Evolutionary conservation across 2,329 filamentous ascomycete species (phyloP).

Genomic region (Microdochium bolleyi): DNA sequence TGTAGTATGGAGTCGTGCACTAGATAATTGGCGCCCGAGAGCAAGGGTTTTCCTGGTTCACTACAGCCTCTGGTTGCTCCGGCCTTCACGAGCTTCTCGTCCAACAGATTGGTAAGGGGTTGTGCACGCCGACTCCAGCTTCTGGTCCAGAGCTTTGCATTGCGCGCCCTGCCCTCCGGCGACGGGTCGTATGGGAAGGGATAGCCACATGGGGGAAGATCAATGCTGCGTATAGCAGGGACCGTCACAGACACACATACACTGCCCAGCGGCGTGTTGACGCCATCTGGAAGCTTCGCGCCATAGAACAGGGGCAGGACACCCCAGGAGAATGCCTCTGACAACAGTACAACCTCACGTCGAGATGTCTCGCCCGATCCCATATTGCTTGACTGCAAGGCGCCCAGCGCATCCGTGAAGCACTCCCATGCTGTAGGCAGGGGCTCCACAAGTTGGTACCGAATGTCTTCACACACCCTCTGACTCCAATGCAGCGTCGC

Average conservation of each 20-base stretch:
- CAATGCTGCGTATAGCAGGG: conserved; percentile 23
- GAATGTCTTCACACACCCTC: conserved; percentile 22
- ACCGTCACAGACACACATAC: conserved; percentile 27
- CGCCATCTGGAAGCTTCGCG: conserved; percentile 13
- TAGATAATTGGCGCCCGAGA: conserved; percentile 25
- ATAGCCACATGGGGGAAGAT: conserved; percentile 24
- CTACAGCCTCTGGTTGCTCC: conserved; percentile 13
- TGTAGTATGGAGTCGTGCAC: conserved; percentile 25
- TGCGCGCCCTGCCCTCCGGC: conserved; percentile 12
- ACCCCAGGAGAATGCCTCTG: conserved; percentile 26
- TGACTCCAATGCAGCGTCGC: conserved; percentile 14
- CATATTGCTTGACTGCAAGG: conserved; percentile 11
- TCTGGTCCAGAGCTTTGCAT: conserved; percentile 17
- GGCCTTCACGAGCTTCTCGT: conserved; percentile 16
- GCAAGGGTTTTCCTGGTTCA: conserved; percentile 10
- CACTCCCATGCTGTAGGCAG: conserved; percentile 24
- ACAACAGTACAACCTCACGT: conserved; percentile 16
- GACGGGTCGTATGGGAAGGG: conserved; percentile 20
- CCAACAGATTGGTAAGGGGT: conserved; percentile 16
- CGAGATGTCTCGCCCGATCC: conserved; percentile 18
- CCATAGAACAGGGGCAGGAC: conserved; percentile 23
- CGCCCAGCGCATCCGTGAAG: conserved; percentile 16
- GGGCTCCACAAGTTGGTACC: conserved; percentile 20
- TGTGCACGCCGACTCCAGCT: conserved; percentile 15
- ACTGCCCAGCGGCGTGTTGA: conserved; percentile 12